Evolutionary conservation across 768 basidiomycete genomes (phyloP).

Genomic region (Lentinula sp.): DNA sequence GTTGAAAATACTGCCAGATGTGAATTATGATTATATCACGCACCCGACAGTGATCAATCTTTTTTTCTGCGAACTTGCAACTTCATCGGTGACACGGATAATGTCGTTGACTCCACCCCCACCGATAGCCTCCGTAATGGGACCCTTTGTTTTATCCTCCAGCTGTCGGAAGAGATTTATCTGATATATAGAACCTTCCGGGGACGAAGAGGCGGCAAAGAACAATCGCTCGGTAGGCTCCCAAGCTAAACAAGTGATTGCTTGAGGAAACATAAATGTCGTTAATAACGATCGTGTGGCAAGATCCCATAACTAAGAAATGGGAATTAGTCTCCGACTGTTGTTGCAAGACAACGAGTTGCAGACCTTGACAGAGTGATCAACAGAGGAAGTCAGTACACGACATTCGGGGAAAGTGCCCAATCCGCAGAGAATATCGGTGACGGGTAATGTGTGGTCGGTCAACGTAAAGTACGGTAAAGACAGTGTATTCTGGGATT

Average conservation of each 20-base stretch:
- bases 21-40: conserved; percentile 14
- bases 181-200: conserved; percentile 72
- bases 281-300: conserved; percentile 69
- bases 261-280: conserved; percentile 82
- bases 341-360: conserved; percentile 3
- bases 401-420: conserved; percentile 76
- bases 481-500: conserved; percentile 66
- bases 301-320: conserved; percentile 73
- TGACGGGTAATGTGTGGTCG: conserved; percentile 90
- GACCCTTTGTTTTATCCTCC: conserved; percentile 45
- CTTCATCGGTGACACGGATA: conserved; percentile 60
- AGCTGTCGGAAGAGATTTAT: conserved; percentile 70
- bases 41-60: conserved; percentile 72
- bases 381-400: conserved; percentile 74
- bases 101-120: conserved; percentile 67
- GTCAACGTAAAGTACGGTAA: conserved; percentile 74
- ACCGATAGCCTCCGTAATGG: conserved; percentile 62
- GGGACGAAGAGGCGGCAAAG: conserved; percentile 65
- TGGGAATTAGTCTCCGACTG: conserved; percentile 3
- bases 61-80: conserved; percentile 38
- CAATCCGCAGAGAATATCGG: conserved; percentile 74
- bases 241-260: conserved; percentile 66
- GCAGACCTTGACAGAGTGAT: conserved; percentile 86
- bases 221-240: conserved; percentile 85
- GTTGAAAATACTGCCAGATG: conserved; percentile 2